Conservation (phyloP, 176 grass and related monocot genomes). For the Aegilops speltoides region DNA sequence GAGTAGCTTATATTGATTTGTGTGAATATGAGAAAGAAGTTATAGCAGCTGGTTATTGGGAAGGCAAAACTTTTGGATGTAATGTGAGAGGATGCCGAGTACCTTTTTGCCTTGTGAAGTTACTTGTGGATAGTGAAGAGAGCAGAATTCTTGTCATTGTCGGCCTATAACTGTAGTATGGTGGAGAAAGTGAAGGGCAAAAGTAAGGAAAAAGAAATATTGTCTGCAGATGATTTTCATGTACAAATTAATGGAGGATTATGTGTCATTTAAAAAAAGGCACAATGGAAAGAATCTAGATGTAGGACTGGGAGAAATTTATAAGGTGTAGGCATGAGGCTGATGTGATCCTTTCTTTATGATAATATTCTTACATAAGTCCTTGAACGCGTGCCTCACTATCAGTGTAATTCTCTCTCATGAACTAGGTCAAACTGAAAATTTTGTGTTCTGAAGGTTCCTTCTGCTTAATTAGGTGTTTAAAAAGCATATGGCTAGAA, state of each 20-base stretch:
- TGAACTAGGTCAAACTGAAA: not conserved
- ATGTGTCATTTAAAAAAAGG: constrained; percentile 10
- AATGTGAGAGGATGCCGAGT: constrained; percentile 5
- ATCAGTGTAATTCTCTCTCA: not conserved
- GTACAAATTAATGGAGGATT: not conserved
- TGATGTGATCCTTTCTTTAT: constrained; percentile 3
- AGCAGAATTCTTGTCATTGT: not conserved
- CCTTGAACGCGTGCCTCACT: not conserved
- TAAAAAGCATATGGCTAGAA: not conserved
- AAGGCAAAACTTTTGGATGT: not conserved
- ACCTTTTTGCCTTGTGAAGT: not conserved
- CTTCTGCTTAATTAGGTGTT: not conserved
- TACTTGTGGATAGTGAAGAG: not conserved
- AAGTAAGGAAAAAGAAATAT: not conserved
- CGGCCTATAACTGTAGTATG: not conserved
- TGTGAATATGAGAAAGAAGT: constrained; percentile 22
- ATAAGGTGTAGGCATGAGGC: not conserved
- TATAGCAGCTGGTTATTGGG: not conserved
- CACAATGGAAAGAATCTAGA: constrained; percentile 3
- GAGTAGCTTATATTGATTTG: not conserved
- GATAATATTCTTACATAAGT: not conserved
- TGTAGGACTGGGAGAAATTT: not conserved
- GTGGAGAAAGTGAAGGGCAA: not conserved
- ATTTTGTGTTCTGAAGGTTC: not conserved
- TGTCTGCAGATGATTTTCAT: constrained; percentile 1